Evolutionary conservation across 768 basidiomycete species (phyloP).

Genomic region (Mycena kentingensis): DNA sequence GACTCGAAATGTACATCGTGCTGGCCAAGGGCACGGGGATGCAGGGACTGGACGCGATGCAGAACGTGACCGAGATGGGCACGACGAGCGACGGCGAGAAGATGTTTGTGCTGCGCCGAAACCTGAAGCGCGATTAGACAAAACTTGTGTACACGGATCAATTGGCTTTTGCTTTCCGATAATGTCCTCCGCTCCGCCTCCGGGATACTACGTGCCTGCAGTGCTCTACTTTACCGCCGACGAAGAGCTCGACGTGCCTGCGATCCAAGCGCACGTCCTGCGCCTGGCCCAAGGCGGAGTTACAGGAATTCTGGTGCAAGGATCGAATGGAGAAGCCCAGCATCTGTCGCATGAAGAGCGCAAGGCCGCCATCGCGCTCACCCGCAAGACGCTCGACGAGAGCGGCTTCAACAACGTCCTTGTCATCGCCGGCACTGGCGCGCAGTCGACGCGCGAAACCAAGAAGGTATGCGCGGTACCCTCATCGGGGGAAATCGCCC

Average conservation of each 20-base stretch:
- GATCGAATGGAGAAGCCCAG: slow-evolving; percentile 76
- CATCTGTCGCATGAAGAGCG: slow-evolving; percentile 76
- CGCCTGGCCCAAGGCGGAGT: slow-evolving; percentile 78
- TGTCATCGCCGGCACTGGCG: slow-evolving; percentile 84
- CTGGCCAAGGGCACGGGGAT: slow-evolving; percentile 67
- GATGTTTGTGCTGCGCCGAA: slow-evolving; percentile 72
- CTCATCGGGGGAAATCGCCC: slow-evolving; percentile 26
- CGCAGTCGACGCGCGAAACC: slow-evolving; percentile 77
- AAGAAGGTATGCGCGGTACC: slow-evolving; percentile 36
- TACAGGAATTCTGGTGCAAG: slow-evolving; percentile 72
- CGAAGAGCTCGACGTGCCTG: slow-evolving; percentile 67
- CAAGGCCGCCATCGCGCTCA: slow-evolving; percentile 59
- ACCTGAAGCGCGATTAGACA: slow-evolving; percentile 80
- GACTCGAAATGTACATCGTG: slow-evolving; percentile 88
- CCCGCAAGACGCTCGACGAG: slow-evolving; percentile 70
- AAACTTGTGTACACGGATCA: not conserved
- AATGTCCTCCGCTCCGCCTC: slow-evolving; percentile 40
- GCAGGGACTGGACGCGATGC: slow-evolving; percentile 57
- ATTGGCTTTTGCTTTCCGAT: not conserved
- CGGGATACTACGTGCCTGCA: slow-evolving; percentile 77
- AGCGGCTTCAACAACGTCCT: slow-evolving; percentile 68
- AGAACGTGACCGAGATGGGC: slow-evolving; percentile 66
- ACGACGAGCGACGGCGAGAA: slow-evolving; percentile 66
- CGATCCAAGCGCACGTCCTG: slow-evolving; percentile 70
- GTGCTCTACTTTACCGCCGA: slow-evolving; percentile 72